A percentile compares a stretch with the other conserved stretches of the same genome.
These are phyloP conservation scores for Paecilomyces formosus DNA, from an alignment of 2,329 filamentous ascomycete species.

Conservation along the genomic window DNA sequence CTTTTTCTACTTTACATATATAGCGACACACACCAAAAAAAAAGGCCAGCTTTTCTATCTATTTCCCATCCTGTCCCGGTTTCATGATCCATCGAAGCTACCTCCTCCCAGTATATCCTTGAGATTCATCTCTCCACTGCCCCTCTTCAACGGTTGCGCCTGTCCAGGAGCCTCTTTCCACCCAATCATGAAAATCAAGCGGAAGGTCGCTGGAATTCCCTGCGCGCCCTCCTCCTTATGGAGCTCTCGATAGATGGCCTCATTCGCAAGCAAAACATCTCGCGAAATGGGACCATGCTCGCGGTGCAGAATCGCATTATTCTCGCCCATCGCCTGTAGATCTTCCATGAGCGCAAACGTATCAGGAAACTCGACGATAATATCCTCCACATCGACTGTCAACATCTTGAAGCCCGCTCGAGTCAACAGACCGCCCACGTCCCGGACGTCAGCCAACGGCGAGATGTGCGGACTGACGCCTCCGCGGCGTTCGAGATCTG, in stretches of 20 bases:
- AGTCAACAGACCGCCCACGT: constrained; percentile 80
- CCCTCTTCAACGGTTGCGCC: constrained; percentile 69
- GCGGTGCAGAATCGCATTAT: constrained; percentile 77
- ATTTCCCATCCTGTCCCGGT: background rate
- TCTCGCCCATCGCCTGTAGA: constrained; percentile 92
- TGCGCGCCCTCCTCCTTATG: constrained; percentile 69
- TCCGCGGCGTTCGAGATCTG: constrained; percentile 83
- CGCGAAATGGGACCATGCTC: constrained; percentile 70
- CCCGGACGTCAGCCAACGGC: constrained; percentile 82
- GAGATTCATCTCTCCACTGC: constrained; percentile 78
- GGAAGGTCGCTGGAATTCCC: constrained; percentile 77
- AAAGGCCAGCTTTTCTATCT: background rate
- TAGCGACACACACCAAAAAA: constrained; percentile 9
- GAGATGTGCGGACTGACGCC: constrained; percentile 87
- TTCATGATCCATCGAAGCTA: constrained; percentile 21
- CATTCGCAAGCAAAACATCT: constrained; percentile 79
- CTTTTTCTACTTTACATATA: constrained; percentile 15
- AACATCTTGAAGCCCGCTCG: constrained; percentile 89
- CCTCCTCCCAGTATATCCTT: constrained; percentile 65
- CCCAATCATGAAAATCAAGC: constrained; percentile 97
- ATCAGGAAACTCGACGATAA: constrained; percentile 88
- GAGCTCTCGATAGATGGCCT: constrained; percentile 80
- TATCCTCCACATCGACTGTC: constrained; percentile 95
- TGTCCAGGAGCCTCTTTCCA: constrained; percentile 85
- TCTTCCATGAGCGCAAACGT: constrained; percentile 88